Evolutionary conservation across 2,329 filamentous ascomycete genomes (phyloP), one percentile per base, ranked within the genome.

Genomic region (Fusarium chlamydosporum): DNA sequence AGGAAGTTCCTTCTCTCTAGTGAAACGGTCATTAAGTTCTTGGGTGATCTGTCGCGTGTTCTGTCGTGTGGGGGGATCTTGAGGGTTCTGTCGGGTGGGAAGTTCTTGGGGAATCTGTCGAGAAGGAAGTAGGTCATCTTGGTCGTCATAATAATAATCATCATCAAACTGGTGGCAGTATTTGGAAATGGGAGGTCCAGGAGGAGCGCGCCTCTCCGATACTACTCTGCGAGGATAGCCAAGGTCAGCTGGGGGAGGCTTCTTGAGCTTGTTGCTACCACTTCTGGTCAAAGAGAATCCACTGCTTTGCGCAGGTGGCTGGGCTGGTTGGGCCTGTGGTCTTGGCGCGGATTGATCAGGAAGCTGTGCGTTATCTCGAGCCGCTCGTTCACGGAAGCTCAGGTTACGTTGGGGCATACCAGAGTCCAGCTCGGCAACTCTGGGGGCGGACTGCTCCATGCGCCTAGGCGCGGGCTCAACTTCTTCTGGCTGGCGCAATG

Each of bases 381-480:
- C 82, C 8, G 87, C 82, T 53, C 86, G 83, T 67, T 89, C 87
- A n/a, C 86, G 85, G 76, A 88, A 87, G 76, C 87, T 90, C 40
- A 88, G 73, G 52, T 87, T 87, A 50, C 86, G 84, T 73, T 85
- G 83, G 5, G 85, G 84, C 16, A 82, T 72, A 15, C 76, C 78
- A 10, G 78, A 74, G 9, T 70, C 65, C 26, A 68, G 66, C 35
- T 75, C 71, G 10, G 51, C 87, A 42, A 86, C 83, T 72, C 85
- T 83, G 4, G 85, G 84, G 11, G 76, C 78, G 4, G 78, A 72
- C 18, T 72, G 68, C 26, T 75, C 71, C 15, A 55, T 43, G n/a
- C 53, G 68, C 23, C 51, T 61, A 33, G 72, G 68, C 18, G 51
- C 40, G 15, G 65, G 57, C 9, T 61, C 48, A 43, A 37, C 27